Evolutionary conservation across 2,329 filamentous ascomycete species (phyloP), one percentile per base, ranked within the genome.

Genomic region (Sarocladium kiliense): DNA sequence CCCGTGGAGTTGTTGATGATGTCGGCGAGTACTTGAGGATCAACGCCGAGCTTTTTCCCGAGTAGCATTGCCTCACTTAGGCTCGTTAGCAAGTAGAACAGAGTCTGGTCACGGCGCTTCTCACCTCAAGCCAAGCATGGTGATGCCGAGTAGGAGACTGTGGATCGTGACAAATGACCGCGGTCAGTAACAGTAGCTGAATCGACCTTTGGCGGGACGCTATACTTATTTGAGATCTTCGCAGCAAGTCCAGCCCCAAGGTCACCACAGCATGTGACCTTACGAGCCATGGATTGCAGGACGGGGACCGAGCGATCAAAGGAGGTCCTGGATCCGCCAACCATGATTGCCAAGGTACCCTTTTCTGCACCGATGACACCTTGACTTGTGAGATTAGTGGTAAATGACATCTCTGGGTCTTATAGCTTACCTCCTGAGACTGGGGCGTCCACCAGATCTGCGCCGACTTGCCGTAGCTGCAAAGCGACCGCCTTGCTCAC

Each of bases 101-200:
- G n/a, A n/a, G n/a, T n/a, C n/a, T n/a, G n/a, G n/a, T n/a, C 30
- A 32, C 30, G 6, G 7, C 12, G 7, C 37, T 18, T 45, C 11
- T 45, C 23, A 45, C 41, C 41, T 45, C 19, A 45, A 26, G 23
- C 41, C 41, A 45, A 45, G 41, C 41, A 45, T 45, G 21, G 41
- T 45, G 21, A 45, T 45, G 10, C 41, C 41, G 23, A 45, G 41
- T 7, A 45, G 41, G 23, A 45, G 41, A 25, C 41, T 45, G 23
- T n/a, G 36, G n/a, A n/a, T 16, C 30, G 30, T 32, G 30, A 32
- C 6, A 19, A 39, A 9, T 9, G 5, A n/a, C 6, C 7, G 7
- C 36, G 16, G 36, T n/a, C 7, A 39, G 36, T n/a, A 41, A 10
- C 9, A 11, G 37, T n/a, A n/a, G n/a, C n/a, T n/a, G n/a, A n/a